Evolutionary conservation across 768 basidiomycete species (phyloP).

Genomic region (Tylopilus sp.): DNA sequence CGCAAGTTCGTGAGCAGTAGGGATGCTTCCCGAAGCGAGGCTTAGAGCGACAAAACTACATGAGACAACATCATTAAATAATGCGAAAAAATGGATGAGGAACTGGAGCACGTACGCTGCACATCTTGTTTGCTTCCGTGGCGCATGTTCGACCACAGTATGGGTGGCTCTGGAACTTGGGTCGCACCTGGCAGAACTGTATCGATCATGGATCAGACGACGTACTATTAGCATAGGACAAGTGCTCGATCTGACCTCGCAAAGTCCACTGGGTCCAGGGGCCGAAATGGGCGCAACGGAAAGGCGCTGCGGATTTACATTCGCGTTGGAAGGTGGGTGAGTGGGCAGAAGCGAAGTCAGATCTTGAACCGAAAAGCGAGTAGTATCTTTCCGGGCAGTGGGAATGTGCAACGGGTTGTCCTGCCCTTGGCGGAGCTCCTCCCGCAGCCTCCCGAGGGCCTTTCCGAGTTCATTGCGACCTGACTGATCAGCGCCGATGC

Average conservation of each 20-base stretch:
- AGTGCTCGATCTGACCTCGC: conserved; percentile 23
- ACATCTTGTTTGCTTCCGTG: conserved; percentile 36
- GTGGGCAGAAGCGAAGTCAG: conserved; percentile 22
- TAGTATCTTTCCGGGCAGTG: conserved; percentile 24
- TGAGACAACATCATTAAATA: not conserved
- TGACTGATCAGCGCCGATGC: conserved; percentile 59
- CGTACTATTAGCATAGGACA: not conserved
- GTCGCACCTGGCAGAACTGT: conserved; percentile 51
- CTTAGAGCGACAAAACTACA: conserved; percentile 28
- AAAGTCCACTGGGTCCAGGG: conserved; percentile 17
- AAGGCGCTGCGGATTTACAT: conserved; percentile 4
- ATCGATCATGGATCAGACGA: conserved; percentile 24
- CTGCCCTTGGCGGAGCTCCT: conserved; percentile 43
- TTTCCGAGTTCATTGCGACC: conserved; percentile 77
- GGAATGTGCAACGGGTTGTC: conserved; percentile 26
- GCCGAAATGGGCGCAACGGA: conserved; percentile 2
- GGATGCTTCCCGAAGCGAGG: conserved; percentile 33
- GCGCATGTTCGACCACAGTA: conserved; percentile 69
- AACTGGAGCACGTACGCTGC: conserved; percentile 20
- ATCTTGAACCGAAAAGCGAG: conserved; percentile 32
- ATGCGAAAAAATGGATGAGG: not conserved
- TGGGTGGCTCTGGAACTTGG: conserved; percentile 56
- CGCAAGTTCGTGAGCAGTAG: conserved; percentile 33
- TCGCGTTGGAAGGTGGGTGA: not conserved
- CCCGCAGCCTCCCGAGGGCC: conserved; percentile 59